Percentiles rank a stretch among this genome's conserved stretches.
phyloP scores from a whole-genome alignment of 306 rosid species.

The Lathyrus oleraceus region DNA sequence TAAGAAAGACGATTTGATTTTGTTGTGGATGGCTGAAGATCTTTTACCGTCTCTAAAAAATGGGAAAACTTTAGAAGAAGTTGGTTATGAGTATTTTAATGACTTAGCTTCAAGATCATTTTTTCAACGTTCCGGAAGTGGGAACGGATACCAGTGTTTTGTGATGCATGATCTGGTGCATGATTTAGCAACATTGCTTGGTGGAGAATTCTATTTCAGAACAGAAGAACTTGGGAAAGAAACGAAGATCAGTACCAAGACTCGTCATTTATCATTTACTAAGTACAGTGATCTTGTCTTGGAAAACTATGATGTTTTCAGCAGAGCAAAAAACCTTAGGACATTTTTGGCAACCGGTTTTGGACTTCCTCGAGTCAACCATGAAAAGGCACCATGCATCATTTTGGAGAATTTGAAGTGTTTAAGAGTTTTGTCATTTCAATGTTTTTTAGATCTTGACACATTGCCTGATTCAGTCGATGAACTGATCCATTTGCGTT shows the following conservation, averaged over 20 bases:
- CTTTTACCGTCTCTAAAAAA: background rate
- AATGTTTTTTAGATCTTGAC: too few relatives aligned
- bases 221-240: too few relatives aligned
- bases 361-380: background rate
- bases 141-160: background rate
- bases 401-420: too few relatives aligned
- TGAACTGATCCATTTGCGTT: too few relatives aligned
- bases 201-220: too few relatives aligned
- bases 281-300: background rate
- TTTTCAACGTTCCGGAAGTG: background rate
- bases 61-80: background rate
- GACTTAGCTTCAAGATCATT: background rate
- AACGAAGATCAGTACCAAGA: background rate
- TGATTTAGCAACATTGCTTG: background rate
- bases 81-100: background rate
- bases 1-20: background rate
- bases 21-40: background rate
- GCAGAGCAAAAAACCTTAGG: background rate
- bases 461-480: too few relatives aligned
- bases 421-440: too few relatives aligned
- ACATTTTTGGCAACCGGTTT: background rate
- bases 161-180: slow-evolving; percentile 1
- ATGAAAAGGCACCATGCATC: background rate
- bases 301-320: background rate
- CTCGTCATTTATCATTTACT: background rate